phyloP scores from a whole-genome alignment of 2,329 filamentous ascomycete genomes.

The Myriosclerotinia scirpicola region DNA sequence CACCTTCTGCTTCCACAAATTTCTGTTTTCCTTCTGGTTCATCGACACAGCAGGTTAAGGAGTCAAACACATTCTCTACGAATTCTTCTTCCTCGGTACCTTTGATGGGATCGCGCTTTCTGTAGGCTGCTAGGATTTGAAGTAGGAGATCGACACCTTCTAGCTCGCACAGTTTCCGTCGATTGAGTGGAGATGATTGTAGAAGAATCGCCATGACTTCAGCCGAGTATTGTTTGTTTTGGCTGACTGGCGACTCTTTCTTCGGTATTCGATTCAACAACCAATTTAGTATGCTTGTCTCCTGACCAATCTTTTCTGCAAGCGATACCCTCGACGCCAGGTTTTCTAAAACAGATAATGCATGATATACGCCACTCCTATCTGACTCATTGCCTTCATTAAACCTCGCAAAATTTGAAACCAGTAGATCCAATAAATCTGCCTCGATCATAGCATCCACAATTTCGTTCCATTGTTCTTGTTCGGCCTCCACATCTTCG shows the following conservation, averaged over 20 bases:
- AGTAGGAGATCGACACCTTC: slow-evolving; percentile 79
- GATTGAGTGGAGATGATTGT: slow-evolving; percentile 69
- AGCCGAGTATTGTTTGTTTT: slow-evolving; percentile 94
- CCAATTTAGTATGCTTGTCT: slow-evolving; percentile 72
- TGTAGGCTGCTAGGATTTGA: slow-evolving; percentile 80
- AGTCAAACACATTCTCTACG: slow-evolving; percentile 90
- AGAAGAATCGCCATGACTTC: slow-evolving; percentile 88
- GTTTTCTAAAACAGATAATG: slow-evolving; percentile 80
- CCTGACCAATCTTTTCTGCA: slow-evolving; percentile 69
- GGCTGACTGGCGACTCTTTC: slow-evolving; percentile 66
- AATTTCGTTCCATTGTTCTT: slow-evolving; percentile 76
- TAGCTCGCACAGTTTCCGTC: slow-evolving; percentile 59
- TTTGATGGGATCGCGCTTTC: slow-evolving; percentile 80
- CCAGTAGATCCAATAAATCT: slow-evolving; percentile 71
- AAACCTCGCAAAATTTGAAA: slow-evolving; percentile 76
- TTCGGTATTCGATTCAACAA: slow-evolving; percentile 71
- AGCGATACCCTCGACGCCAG: slow-evolving; percentile 69
- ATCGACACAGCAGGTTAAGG: slow-evolving; percentile 76
- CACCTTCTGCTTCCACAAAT: slow-evolving; percentile 85
- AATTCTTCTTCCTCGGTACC: slow-evolving; percentile 91
- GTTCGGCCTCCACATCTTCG: slow-evolving; percentile 81
- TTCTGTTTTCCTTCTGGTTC: slow-evolving; percentile 72
- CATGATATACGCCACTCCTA: slow-evolving; percentile 81
- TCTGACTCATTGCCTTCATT: slow-evolving; percentile 76
- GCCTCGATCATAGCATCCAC: slow-evolving; percentile 67